Evolutionary conservation across 345 rosid species (phyloP).

Genomic region (Passiflora organensis): DNA sequence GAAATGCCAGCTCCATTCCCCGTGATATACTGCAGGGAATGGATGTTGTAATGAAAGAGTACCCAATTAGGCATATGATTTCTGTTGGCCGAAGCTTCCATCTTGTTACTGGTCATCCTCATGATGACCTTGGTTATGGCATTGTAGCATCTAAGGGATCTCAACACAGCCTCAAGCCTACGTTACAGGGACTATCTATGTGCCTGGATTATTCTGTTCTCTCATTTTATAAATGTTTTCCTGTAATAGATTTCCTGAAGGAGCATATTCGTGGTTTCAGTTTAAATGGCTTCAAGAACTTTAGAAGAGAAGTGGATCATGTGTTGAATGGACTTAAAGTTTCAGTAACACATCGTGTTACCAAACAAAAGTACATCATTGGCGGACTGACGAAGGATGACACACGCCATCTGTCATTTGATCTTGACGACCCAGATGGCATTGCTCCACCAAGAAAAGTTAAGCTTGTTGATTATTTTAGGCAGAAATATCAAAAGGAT

Average conservation of each 20-base stretch:
- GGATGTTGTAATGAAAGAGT: constrained; percentile 94
- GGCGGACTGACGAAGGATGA: constrained; percentile 42
- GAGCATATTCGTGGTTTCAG: constrained; percentile 35
- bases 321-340: constrained; percentile 54
- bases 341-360: constrained; percentile 52
- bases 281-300: constrained; percentile 19
- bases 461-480: constrained; percentile 53
- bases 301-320: constrained; percentile 33
- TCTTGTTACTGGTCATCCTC: constrained; percentile 14
- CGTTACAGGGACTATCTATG: constrained; percentile 58
- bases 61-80: constrained; percentile 57
- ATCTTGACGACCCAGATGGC: constrained; percentile 40
- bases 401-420: constrained; percentile 35
- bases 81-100: constrained; percentile 60
- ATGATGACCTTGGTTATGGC: constrained; percentile 55
- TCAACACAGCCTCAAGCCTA: constrained; percentile 68
- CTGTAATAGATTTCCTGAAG: constrained; percentile 51
- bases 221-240: constrained; percentile 58
- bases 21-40: constrained; percentile 80
- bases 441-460: constrained; percentile 23
- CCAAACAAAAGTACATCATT: constrained; percentile 56
- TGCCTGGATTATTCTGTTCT: constrained; percentile 75
- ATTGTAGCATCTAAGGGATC: constrained; percentile 62
- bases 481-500: constrained; percentile 41
- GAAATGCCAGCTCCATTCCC: constrained; percentile 31